These are phyloP conservation scores for Lichtheimia hyalospora DNA, from an alignment of 371 early-diverging fungal genomes.

Conservation along the genomic window DNA sequence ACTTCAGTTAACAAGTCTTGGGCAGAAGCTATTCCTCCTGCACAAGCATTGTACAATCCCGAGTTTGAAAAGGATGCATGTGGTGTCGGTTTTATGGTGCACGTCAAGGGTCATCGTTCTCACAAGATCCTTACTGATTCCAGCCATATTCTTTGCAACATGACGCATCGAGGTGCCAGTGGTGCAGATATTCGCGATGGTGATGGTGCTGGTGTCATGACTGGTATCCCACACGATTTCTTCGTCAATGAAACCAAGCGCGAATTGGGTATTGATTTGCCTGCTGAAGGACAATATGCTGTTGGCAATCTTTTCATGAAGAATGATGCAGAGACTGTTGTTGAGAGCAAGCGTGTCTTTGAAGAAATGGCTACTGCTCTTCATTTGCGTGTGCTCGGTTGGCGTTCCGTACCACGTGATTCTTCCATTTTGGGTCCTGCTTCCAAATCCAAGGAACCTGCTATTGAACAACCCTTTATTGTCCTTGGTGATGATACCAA, in stretches of 20 bases:
- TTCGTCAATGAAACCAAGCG: slow-evolving; percentile 65
- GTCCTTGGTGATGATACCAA: slow-evolving; percentile 33
- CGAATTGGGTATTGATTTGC: slow-evolving; percentile 63
- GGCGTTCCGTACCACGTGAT: slow-evolving; percentile 91
- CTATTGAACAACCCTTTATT: slow-evolving; percentile 92
- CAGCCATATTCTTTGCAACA: slow-evolving; percentile 86
- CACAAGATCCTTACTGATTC: slow-evolving; percentile 85
- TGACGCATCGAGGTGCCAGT: slow-evolving; percentile 96
- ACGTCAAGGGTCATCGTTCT: slow-evolving; percentile 75
- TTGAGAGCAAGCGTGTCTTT: slow-evolving; percentile 73
- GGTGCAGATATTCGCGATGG: slow-evolving; percentile 90
- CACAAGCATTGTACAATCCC: slow-evolving; percentile 84
- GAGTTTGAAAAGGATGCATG: slow-evolving; percentile 85
- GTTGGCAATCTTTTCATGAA: slow-evolving; percentile 92
- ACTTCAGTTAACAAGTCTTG: slow-evolving; percentile 44
- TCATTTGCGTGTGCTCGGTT: slow-evolving; percentile 80
- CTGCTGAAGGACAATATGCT: slow-evolving; percentile 84
- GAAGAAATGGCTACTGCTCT: slow-evolving; percentile 71
- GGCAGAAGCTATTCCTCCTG: slow-evolving; percentile 75
- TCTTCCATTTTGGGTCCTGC: slow-evolving; percentile 87
- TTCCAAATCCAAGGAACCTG: slow-evolving; percentile 89
- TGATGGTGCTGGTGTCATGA: slow-evolving; percentile 93
- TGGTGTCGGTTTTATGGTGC: slow-evolving; percentile 91
- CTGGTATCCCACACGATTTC: slow-evolving; percentile 89
- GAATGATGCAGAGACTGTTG: slow-evolving; percentile 53